Evolutionary conservation across 2,329 filamentous ascomycete genomes (phyloP).

Genomic region (Cordyceps cicadae): DNA sequence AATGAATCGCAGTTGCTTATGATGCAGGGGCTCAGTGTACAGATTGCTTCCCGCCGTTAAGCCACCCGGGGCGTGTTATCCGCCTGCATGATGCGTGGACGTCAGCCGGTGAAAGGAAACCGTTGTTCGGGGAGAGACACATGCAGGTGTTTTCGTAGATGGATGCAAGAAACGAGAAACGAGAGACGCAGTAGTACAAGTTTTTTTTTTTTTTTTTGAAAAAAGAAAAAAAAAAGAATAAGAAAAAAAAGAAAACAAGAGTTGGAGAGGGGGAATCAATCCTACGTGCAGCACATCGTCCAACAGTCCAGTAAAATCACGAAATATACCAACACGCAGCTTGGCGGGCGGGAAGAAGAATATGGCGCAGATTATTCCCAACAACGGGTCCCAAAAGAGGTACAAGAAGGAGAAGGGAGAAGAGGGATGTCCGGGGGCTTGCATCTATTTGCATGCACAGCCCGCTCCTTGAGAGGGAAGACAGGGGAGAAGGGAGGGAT

Average conservation of each 20-base stretch:
- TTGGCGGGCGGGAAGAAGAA: background rate
- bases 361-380: slow-evolving; percentile 6
- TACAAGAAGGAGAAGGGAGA: background rate
- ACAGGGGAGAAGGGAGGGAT: background rate
- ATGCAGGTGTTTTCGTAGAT: background rate
- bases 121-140: no score
- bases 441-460: slow-evolving; percentile 3
- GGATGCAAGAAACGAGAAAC: background rate
- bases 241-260: background rate
- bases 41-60: background rate
- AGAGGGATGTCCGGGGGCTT: background rate
- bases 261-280: background rate
- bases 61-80: background rate
- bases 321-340: background rate
- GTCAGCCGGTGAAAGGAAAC: background rate
- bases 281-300: background rate
- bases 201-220: background rate
- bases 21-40: background rate
- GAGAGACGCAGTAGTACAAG: no score
- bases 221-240: background rate
- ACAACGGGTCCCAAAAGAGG: background rate
- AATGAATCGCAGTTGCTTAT: background rate
- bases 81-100: background rate
- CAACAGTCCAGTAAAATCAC: slow-evolving; percentile 1
- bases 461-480: background rate